phyloP scores from a whole-genome alignment of 371 early-diverging fungal genomes.

The Chytridium lagenaria region DNA sequence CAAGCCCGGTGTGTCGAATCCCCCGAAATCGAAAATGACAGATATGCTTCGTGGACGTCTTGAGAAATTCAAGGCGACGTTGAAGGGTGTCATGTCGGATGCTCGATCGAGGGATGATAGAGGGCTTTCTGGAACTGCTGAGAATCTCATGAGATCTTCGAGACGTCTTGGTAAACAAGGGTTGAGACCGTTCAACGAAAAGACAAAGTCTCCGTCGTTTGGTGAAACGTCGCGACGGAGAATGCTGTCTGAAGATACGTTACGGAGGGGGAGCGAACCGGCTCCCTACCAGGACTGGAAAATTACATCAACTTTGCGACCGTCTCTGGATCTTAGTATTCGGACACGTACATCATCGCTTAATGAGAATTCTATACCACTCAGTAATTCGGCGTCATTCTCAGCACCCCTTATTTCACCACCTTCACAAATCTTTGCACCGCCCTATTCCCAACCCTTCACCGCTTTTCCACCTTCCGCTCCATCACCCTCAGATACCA shows the following conservation, averaged over 20 bases:
- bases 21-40: background rate
- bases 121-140: background rate
- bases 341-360: background rate
- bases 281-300: background rate
- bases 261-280: constrained; percentile 8
- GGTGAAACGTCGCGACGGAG: background rate
- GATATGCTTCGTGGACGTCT: background rate
- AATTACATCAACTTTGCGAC: no score
- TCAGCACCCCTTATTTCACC: background rate
- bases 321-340: background rate
- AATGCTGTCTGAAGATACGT: background rate
- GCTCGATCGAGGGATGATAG: background rate
- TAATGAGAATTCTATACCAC: background rate
- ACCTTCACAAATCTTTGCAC: background rate
- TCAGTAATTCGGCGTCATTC: background rate
- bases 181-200: background rate
- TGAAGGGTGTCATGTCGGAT: constrained; percentile 8
- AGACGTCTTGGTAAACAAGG: background rate
- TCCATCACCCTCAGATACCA: background rate
- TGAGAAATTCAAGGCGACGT: background rate
- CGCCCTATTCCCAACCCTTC: background rate
- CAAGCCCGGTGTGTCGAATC: no score
- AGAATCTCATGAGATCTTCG: background rate
- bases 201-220: constrained; percentile 4
- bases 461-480: background rate